Base-by-base conservation (phyloP, 495 filamentous ascomycete species). In the Neurospora intermedia region DNA sequence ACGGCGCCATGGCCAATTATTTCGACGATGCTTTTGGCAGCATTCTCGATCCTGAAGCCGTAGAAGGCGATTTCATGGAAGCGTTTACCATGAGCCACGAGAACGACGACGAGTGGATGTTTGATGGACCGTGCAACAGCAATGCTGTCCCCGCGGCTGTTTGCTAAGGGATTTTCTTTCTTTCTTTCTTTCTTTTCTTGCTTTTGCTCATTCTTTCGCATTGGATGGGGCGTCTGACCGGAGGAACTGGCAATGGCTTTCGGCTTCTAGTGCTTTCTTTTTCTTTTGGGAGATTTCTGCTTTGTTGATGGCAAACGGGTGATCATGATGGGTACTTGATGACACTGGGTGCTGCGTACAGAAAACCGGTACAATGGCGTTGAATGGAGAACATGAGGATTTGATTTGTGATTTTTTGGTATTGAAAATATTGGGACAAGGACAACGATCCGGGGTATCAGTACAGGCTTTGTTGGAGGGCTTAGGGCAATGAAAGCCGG, bases 61-160 rank as follows among this genome's bases (percentile, higher is more conserved):
- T 66, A 15, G 54, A 66, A 16, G 54, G 54, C 27, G 54, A 66
- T 9, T 66, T 66, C 27, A 66, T 66, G 54, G 54, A 66, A 35
- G 54, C 54, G 54, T 66, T 66, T 66, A 66, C 54, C 54, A 66
- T 66, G 27, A 66, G 54, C 54, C 54, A 66, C 54, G 54, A 66
- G 54, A 66, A 66, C 3, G 54, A 66, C 27, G 70, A 71, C 41
- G 41, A 71, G 70, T 42, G 45, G 27, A 71, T 71, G 70, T 71
- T 71, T 71, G 70, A 66, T 38, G 54, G 54, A 66, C 54, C 54
- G 23, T 66, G 54, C 54, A 66, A 66, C 27, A 66, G 27, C 54
- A 66, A 66, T 7, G 6, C 54, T 7, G 54, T 23, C 41, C n/a
- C 41, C 45, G 39, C 45, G 70, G 70, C 41, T 18, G 27, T 46